These are phyloP conservation scores for Mariannaea sp. DNA, from an alignment of 2,329 filamentous ascomycete species.

Conservation along the genomic window DNA sequence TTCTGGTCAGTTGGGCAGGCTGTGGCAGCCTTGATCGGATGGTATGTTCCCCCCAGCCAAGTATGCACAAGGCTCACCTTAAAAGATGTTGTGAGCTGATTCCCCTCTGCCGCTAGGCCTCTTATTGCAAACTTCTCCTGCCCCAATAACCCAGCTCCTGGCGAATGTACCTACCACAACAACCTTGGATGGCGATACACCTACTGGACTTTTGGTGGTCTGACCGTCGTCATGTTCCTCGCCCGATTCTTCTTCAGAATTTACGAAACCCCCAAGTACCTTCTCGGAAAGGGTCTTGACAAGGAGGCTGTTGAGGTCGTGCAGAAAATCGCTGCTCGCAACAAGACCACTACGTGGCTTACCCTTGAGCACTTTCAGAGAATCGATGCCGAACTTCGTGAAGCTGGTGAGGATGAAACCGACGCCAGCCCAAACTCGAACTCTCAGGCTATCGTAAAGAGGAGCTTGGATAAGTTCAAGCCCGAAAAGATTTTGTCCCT, in stretches of 20 bases:
- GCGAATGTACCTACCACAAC: too few species aligned
- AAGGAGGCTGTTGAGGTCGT: conserved; percentile 52
- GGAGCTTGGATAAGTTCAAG: conserved; percentile 39
- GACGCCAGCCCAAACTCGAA: conserved; percentile 9
- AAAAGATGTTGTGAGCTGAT: too few species aligned
- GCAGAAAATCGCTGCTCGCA: conserved; percentile 49
- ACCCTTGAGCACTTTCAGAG: conserved; percentile 27
- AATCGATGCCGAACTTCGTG: too few species aligned
- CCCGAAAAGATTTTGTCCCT: conserved; percentile 43
- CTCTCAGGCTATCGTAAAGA: conserved; percentile 26
- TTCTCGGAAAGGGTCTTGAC: conserved; percentile 49
- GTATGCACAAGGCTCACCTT: too few species aligned
- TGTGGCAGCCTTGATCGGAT: conserved; percentile 41
- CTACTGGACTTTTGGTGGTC: conserved; percentile 47
- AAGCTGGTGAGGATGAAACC: too few species aligned
- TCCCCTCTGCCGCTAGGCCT: too few species aligned
- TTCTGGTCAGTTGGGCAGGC: conserved; percentile 57
- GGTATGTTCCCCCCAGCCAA: conserved; percentile 46
- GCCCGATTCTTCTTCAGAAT: conserved; percentile 50
- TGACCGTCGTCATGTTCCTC: conserved; percentile 47
- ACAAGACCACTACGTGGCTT: conserved; percentile 27
- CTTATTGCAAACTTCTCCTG: too few species aligned
- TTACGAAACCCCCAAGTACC: conserved; percentile 49
- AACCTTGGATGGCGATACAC: conserved; percentile 50
- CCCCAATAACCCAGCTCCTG: too few species aligned